Evolutionary conservation across 495 filamentous ascomycete species (phyloP).

Genomic region (Hypoxylon cercidicola): DNA sequence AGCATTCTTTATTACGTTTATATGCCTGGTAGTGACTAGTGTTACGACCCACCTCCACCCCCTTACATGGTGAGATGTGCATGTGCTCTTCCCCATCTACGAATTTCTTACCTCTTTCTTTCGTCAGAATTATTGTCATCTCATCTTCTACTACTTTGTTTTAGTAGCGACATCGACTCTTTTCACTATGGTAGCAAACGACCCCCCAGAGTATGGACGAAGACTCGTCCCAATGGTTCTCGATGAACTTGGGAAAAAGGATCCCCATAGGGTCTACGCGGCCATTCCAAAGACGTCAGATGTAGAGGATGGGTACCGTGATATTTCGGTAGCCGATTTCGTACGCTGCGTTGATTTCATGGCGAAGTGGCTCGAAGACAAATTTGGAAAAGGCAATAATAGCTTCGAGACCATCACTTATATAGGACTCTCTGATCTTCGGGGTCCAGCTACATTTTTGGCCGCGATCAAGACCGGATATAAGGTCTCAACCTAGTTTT

Average conservation of each 20-base stretch:
- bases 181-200: conserved; percentile 1
- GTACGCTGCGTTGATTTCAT: conserved; percentile 36
- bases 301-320: conserved; percentile 28
- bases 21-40: no score
- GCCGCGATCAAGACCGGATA: no score
- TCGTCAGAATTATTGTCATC: no score
- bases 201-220: neutral
- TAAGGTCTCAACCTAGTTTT: no score
- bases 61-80: no score
- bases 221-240: conserved; percentile 10
- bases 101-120: no score
- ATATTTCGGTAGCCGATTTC: conserved; percentile 30
- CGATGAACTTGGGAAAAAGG: neutral
- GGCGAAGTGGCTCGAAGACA: conserved; percentile 49
- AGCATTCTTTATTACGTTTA: no score
- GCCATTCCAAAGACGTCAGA: conserved; percentile 44
- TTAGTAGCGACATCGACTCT: neutral
- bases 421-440: conserved; percentile 53
- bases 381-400: conserved; percentile 43
- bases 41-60: no score
- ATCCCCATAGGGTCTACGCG: conserved; percentile 3
- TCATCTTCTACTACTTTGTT: no score
- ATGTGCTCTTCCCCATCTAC: no score
- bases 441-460: no score
- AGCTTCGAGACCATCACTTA: conserved; percentile 52